phyloP scores from a whole-genome alignment of 495 filamentous ascomycete species.

The Lophiotrema nucula region DNA sequence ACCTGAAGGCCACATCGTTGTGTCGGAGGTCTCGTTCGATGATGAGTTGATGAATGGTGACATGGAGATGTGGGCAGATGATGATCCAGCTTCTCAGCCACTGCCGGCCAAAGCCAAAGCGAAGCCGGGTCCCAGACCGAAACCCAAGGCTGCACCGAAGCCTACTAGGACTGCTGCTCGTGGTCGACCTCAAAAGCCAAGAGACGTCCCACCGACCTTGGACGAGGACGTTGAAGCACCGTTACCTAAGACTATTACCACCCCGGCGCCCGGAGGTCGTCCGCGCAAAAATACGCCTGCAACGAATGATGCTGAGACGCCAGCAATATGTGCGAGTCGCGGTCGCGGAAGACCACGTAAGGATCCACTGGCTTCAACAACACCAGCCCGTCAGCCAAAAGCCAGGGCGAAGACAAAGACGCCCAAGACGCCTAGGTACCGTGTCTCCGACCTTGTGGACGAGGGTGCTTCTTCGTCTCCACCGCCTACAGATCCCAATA shows the following conservation, averaged over 20 bases:
- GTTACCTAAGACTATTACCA: no score
- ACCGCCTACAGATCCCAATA: constrained; percentile 30
- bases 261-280: no score
- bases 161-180: neutral
- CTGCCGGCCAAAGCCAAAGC: neutral
- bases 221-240: no score
- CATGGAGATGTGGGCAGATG: constrained; percentile 19
- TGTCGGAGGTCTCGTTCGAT: neutral
- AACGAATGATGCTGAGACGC: no score
- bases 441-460: constrained; percentile 17
- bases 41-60: neutral
- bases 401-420: neutral
- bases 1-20: constrained; percentile 7
- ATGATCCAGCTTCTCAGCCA: constrained; percentile 15
- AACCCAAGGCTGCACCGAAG: constrained; percentile 4
- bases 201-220: no score
- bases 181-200: neutral
- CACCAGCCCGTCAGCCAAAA: constrained; percentile 10
- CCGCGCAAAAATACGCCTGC: no score
- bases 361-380: neutral
- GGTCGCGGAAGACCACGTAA: constrained; percentile 16
- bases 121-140: constrained; percentile 6
- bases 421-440: constrained; percentile 13
- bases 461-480: constrained; percentile 27
- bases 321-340: no score